Percentiles rank a stretch among this genome's conserved stretches.
These are phyloP conservation scores for Sonneratia caseolaris DNA, from an alignment of 345 rosid species.

Conservation along the genomic window DNA sequence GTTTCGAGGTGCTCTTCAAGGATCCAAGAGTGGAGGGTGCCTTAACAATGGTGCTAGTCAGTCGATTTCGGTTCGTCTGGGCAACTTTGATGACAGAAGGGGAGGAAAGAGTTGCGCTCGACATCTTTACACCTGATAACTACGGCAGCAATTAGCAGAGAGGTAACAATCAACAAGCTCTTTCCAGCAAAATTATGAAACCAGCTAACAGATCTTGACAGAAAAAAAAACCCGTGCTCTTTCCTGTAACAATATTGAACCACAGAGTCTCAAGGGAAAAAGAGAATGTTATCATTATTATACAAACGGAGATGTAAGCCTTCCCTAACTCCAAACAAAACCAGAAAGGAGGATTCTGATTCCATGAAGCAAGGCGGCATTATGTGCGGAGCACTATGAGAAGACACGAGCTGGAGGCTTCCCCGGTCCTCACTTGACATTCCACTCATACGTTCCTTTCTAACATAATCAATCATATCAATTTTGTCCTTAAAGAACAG, in stretches of 20 bases:
- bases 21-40: slow-evolving; percentile 40
- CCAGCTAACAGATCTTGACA: too few species aligned
- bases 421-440: slow-evolving; percentile 65
- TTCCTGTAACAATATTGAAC: too few species aligned
- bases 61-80: slow-evolving; percentile 11
- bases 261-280: neutral
- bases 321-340: slow-evolving; percentile 6
- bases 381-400: slow-evolving; percentile 60
- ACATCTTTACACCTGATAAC: slow-evolving; percentile 27
- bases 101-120: slow-evolving; percentile 34
- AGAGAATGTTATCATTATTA: neutral
- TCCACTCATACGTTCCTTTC: slow-evolving; percentile 16
- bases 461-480: neutral
- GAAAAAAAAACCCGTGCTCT: too few species aligned
- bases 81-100: slow-evolving; percentile 36
- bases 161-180: neutral
- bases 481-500: neutral
- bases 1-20: slow-evolving; percentile 36
- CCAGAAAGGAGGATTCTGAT: slow-evolving; percentile 27
- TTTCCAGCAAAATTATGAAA: too few species aligned
- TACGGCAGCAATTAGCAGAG: neutral
- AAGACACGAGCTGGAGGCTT: slow-evolving; percentile 47
- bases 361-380: slow-evolving; percentile 26
- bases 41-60: slow-evolving; percentile 17
- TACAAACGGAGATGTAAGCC: neutral